These are phyloP conservation scores for Gardenia jasminoides DNA, from an alignment of 257 asterid genomes.

Conservation along the genomic window DNA sequence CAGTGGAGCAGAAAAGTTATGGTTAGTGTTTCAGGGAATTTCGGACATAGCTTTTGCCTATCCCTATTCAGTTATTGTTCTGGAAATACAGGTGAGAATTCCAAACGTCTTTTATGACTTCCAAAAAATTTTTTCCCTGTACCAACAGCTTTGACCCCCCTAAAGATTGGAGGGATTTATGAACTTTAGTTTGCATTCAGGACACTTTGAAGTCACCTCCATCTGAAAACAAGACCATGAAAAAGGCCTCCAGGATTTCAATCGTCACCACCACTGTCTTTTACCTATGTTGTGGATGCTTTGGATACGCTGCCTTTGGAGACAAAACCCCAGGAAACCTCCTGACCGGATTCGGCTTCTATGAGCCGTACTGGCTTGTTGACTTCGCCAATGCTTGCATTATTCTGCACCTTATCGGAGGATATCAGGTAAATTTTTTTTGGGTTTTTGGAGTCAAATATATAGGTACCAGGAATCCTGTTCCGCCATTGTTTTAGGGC, in stretches of 20 bases:
- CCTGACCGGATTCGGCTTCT: constrained; percentile 81
- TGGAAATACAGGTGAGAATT: constrained; percentile 68
- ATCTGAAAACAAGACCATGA: constrained; percentile 60
- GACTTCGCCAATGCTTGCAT: constrained; percentile 72
- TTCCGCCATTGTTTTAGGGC: background rate
- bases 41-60: constrained; percentile 83
- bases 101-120: no score
- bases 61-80: constrained; percentile 63
- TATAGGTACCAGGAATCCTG: background rate
- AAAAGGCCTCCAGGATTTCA: constrained; percentile 48
- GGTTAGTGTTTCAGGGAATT: constrained; percentile 67
- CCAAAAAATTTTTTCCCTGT: no score
- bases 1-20: constrained; percentile 31
- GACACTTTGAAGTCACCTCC: constrained; percentile 76
- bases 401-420: constrained; percentile 63
- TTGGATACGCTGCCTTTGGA: constrained; percentile 83
- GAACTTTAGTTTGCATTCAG: constrained; percentile 21
- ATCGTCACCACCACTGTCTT: constrained; percentile 53
- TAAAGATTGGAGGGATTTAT: background rate
- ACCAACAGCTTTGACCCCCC: background rate
- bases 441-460: background rate
- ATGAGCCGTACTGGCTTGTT: constrained; percentile 73
- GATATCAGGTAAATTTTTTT: constrained; percentile 55
- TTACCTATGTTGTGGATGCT: constrained; percentile 60
- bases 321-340: constrained; percentile 66